Conservation (phyloP, 305 asterid genomes). For the Striga hermonthica region DNA sequence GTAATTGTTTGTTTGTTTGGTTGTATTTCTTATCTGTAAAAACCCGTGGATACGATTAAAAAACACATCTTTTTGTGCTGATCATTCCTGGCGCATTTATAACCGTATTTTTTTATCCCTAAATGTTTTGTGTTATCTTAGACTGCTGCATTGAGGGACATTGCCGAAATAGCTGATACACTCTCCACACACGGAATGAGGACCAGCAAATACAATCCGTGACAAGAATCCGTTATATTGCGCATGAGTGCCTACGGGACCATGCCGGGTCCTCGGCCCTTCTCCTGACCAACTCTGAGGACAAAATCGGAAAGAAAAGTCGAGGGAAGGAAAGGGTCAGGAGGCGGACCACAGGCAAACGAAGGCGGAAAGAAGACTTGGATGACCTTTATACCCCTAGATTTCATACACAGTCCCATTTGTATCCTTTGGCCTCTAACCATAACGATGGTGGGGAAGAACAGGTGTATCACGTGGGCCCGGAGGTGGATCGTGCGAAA, state of each 20-base stretch:
- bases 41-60: not conserved
- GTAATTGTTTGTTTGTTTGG: not conserved
- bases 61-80: not conserved
- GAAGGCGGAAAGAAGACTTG: slow-evolving; percentile 65
- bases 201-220: slow-evolving; percentile 69
- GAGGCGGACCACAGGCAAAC: slow-evolving; percentile 66
- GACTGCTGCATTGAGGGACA: slow-evolving; percentile 80
- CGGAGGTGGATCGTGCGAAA: slow-evolving; percentile 39
- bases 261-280: slow-evolving; percentile 48
- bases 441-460: slow-evolving; percentile 30
- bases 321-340: slow-evolving; percentile 86
- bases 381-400: slow-evolving; percentile 44
- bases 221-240: slow-evolving; percentile 63
- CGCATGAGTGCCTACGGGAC: slow-evolving; percentile 77
- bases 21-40: not conserved
- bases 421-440: slow-evolving; percentile 36
- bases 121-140: slow-evolving; percentile 14
- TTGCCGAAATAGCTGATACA: slow-evolving; percentile 69
- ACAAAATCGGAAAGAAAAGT: slow-evolving; percentile 48
- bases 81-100: not conserved
- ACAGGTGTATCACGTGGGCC: slow-evolving; percentile 40
- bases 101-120: not conserved
- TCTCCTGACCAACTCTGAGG: slow-evolving; percentile 41
- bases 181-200: slow-evolving; percentile 81
- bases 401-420: slow-evolving; percentile 35